Conservation (phyloP, 2,329 filamentous ascomycete genomes). For the Monilinia laxa region DNA sequence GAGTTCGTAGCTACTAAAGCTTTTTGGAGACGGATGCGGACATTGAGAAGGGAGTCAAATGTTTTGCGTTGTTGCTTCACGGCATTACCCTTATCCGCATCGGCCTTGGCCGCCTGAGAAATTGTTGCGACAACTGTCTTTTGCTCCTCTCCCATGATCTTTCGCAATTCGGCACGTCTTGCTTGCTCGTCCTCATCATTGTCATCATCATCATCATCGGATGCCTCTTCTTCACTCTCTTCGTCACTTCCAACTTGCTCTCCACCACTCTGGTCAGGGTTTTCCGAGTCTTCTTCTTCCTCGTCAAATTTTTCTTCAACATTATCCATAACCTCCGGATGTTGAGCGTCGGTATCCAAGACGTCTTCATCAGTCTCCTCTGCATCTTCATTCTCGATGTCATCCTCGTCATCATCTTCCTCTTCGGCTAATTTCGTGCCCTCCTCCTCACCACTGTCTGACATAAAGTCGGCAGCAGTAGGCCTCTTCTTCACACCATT, state of each 20-base stretch:
- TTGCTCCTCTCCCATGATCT: constrained; percentile 67
- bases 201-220: constrained; percentile 34
- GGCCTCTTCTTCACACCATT: constrained; percentile 44
- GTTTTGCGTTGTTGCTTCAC: constrained; percentile 82
- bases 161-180: constrained; percentile 59
- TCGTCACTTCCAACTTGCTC: constrained; percentile 39
- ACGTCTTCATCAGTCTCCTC: constrained; percentile 40
- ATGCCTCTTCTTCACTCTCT: constrained; percentile 39
- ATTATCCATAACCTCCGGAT: constrained; percentile 41
- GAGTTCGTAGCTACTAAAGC: constrained; percentile 81
- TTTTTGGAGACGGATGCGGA: constrained; percentile 91
- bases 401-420: constrained; percentile 32
- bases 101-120: constrained; percentile 65
- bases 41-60: constrained; percentile 86
- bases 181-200: constrained; percentile 39
- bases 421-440: constrained; percentile 39
- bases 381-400: constrained; percentile 29
- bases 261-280: constrained; percentile 38
- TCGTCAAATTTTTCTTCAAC: constrained; percentile 36
- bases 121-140: constrained; percentile 63
- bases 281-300: constrained; percentile 38
- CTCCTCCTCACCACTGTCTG: constrained; percentile 42
- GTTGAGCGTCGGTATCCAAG: constrained; percentile 38
- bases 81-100: constrained; percentile 80
- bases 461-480: constrained; percentile 59